phyloP scores from a whole-genome alignment of 352 stramenopile genomes.

The Phytophthora boehmeriae region DNA sequence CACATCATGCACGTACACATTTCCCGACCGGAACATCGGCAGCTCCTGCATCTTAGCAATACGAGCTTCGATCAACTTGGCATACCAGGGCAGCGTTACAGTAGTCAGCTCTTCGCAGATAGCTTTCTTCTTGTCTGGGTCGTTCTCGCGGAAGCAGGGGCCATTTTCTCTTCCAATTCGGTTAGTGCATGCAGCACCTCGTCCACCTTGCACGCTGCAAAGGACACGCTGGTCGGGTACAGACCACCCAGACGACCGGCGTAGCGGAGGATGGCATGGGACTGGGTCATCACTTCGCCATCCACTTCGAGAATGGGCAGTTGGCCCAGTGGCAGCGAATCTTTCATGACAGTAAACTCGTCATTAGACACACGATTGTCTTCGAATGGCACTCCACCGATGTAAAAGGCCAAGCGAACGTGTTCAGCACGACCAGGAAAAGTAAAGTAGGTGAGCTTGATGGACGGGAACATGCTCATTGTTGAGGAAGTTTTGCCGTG shows the following conservation, averaged over 20 bases:
- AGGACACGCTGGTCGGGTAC: conserved; percentile 47
- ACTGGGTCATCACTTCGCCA: conserved; percentile 61
- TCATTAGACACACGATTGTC: conserved; percentile 47
- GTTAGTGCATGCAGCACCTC: conserved; percentile 52
- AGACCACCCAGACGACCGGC: conserved; percentile 61
- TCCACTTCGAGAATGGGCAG: conserved; percentile 56
- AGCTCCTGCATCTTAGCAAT: conserved; percentile 45
- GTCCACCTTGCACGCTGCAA: conserved; percentile 57
- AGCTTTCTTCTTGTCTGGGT: conserved; percentile 47
- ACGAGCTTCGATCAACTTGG: conserved; percentile 33
- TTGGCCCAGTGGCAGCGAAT: conserved; percentile 42
- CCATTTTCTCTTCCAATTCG: conserved; percentile 43
- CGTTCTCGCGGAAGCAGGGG: conserved; percentile 32
- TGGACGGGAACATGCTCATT: conserved; percentile 42
- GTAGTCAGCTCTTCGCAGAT: conserved; percentile 38
- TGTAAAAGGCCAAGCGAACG: conserved; percentile 59
- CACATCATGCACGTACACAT: conserved; percentile 45
- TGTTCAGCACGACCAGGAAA: conserved; percentile 48
- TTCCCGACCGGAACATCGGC: conserved; percentile 37
- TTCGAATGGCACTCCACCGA: conserved; percentile 63
- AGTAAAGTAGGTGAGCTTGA: conserved; percentile 81
- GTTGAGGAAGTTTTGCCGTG: conserved; percentile 7
- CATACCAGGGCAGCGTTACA: conserved; percentile 34
- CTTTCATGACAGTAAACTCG: conserved; percentile 33
- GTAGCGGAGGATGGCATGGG: conserved; percentile 68